Conservation (phyloP, 371 early-diverging fungal genomes). For the Rhizopus stolonifer region DNA sequence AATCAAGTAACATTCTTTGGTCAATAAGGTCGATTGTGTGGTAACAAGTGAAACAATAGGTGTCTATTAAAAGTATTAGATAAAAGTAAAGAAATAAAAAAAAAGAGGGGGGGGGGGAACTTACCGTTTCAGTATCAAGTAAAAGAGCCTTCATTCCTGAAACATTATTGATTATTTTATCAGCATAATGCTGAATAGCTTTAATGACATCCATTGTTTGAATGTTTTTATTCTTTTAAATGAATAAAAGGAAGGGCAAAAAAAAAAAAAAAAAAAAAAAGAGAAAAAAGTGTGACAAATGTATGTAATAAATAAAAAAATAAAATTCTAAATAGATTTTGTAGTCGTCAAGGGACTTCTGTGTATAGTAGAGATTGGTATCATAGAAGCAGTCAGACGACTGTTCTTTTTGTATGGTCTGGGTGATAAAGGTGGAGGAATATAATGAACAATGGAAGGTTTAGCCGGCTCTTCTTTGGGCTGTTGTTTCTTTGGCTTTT, state of each 20-base stretch:
- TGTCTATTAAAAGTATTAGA: conserved; percentile 56
- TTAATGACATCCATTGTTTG: conserved; percentile 75
- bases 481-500: conserved; percentile 10
- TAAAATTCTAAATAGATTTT: conserved; percentile 17
- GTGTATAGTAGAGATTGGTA: conserved; percentile 19
- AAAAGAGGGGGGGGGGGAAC: background rate
- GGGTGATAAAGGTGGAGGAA: conserved; percentile 17
- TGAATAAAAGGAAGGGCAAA: too few species aligned
- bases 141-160: conserved; percentile 96
- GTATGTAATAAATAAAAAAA: background rate
- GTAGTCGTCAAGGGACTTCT: conserved; percentile 5
- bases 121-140: conserved; percentile 91
- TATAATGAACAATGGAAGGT: conserved; percentile 13
- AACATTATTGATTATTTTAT: conserved; percentile 87
- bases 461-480: conserved; percentile 3
- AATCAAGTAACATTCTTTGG: conserved; percentile 91
- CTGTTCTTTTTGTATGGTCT: conserved; percentile 20
- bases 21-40: conserved; percentile 87
- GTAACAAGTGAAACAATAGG: conserved; percentile 87
- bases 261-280: conserved; percentile 3
- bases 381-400: conserved; percentile 19
- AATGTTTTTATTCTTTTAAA: too few species aligned
- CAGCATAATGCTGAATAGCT: conserved; percentile 85
- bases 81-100: background rate
- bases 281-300: background rate